Base-by-base conservation (phyloP, 2,329 filamentous ascomycete genomes). In the Neopestalotiopsis clavispora region DNA sequence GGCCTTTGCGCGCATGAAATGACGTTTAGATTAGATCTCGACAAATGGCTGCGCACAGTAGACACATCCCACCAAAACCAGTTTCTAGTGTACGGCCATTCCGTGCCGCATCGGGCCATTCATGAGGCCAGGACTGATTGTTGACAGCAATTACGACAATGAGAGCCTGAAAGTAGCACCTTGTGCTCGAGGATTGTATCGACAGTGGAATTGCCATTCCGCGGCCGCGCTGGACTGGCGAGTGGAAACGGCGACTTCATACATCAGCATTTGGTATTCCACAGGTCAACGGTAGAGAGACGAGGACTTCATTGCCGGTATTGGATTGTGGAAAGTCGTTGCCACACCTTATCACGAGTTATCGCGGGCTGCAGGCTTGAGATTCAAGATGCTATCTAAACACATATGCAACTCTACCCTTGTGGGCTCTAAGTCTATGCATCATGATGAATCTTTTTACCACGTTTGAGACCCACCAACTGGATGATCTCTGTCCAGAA, bases 401-500 rank as follows among this genome's bases (percentile, higher is more conserved):
- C 40, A 62, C n/a, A 40, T 3, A 20, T 17, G 9, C 28, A 6
- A 23, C 32, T 30, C 9, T 4, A 20, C 32, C 9, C 12, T 2
- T 4, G n/a, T 4, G 20, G 30, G 3, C 17, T 2, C 57, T 14
- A 59, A 30, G 6, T 30, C 57, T 23, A 59, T 30, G 4, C 32
- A 42, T 42, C 59, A 32, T 62, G 59, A 13, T 62, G 59, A 5
- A 34, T 30, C 34, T 20, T 34, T 38, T 62, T 62, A 4, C 32
- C 32, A 13, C 59, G 30, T 32, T 62, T 62, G 10, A 62, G 32
- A 34, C 59, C 59, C n/a, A 62, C 32, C 12, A 70, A 20, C 3
- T 68, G 64, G 14, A 67, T 4, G 2, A 70, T 34, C 57, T 70
- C 69, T 34, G 67, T 67, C 65, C 67, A 70, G 65, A 70, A 70